These are phyloP conservation scores for Fusarium buxicola DNA, from an alignment of 2,329 filamentous ascomycete species.

Conservation along the genomic window DNA sequence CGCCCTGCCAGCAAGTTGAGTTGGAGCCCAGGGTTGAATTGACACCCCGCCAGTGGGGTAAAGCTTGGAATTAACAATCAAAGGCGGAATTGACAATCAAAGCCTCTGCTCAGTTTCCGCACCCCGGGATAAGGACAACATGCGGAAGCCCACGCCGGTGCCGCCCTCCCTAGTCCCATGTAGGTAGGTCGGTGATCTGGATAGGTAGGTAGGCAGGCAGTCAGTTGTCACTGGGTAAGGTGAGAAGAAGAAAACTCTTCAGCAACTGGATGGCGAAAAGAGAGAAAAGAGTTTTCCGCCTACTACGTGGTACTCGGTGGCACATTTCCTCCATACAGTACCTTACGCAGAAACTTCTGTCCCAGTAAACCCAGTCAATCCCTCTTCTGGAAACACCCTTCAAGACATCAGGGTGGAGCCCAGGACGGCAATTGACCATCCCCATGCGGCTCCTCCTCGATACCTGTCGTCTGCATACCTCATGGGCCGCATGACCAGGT, in stretches of 20 bases:
- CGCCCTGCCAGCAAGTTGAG: constrained; percentile 26
- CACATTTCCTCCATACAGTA: too few species aligned
- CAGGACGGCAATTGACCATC: constrained; percentile 1
- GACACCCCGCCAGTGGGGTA: constrained; percentile 9
- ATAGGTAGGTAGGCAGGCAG: not conserved
- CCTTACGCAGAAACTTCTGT: constrained; percentile 1
- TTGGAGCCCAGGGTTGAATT: constrained; percentile 21
- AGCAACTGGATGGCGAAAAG: not conserved
- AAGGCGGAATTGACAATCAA: too few species aligned
- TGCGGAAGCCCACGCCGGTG: not conserved
- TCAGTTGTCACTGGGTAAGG: not conserved
- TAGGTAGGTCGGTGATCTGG: not conserved
- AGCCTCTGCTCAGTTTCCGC: constrained; percentile 22
- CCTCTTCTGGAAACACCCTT: not conserved
- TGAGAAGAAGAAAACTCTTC: not conserved
- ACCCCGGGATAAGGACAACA: not conserved
- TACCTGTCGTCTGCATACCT: constrained; percentile 5
- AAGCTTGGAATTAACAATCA: too few species aligned
- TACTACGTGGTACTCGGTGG: too few species aligned
- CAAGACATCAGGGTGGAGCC: not conserved
- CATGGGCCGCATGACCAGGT: constrained; percentile 26
- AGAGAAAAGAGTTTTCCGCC: not conserved
- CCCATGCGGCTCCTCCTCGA: constrained; percentile 1
- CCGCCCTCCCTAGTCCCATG: not conserved
- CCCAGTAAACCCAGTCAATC: not conserved